Percentiles rank a stretch among this genome's conserved stretches.
These are phyloP conservation scores for Neopestalotiopsis rosae DNA, from an alignment of 2,329 filamentous ascomycete genomes.

Conservation along the genomic window DNA sequence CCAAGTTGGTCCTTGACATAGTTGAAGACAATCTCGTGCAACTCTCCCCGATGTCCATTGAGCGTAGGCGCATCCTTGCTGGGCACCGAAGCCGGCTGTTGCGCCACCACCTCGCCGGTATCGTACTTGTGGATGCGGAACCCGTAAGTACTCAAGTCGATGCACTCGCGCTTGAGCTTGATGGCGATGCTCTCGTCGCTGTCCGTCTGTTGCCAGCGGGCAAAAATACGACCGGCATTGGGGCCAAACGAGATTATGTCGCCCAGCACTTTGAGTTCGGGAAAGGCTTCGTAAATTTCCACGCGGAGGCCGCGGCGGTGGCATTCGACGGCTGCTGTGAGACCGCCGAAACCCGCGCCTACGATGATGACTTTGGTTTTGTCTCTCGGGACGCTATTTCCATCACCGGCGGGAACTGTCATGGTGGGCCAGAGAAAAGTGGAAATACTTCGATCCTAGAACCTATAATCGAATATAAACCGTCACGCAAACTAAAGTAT, in stretches of 20 bases:
- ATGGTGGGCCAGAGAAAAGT: neutral
- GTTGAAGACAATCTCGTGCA: slow-evolving; percentile 64
- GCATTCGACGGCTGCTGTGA: slow-evolving; percentile 68
- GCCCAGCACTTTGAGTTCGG: slow-evolving; percentile 62
- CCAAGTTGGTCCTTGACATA: slow-evolving; percentile 59
- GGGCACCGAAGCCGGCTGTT: slow-evolving; percentile 52
- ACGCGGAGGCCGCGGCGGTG: slow-evolving; percentile 65
- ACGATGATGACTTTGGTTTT: slow-evolving; percentile 9
- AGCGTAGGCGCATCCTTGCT: slow-evolving; percentile 57
- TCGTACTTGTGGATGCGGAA: slow-evolving; percentile 69
- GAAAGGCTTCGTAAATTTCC: slow-evolving; percentile 62
- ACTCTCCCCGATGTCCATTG: slow-evolving; percentile 65
- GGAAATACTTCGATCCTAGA: neutral
- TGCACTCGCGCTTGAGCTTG: slow-evolving; percentile 55
- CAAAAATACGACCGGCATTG: slow-evolving; percentile 65
- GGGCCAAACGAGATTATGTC: slow-evolving; percentile 68
- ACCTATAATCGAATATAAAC: too few relatives aligned
- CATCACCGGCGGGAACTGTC: neutral
- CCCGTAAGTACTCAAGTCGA: slow-evolving; percentile 57
- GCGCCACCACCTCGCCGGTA: slow-evolving; percentile 63
- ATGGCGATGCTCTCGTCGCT: slow-evolving; percentile 46
- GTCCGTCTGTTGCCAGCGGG: slow-evolving; percentile 54
- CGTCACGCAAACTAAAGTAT: too few relatives aligned
- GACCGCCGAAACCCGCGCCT: slow-evolving; percentile 60
- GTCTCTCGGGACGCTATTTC: neutral